phyloP scores from a whole-genome alignment of 2,329 filamentous ascomycete species.

The Grosmannia clavigera region DNA sequence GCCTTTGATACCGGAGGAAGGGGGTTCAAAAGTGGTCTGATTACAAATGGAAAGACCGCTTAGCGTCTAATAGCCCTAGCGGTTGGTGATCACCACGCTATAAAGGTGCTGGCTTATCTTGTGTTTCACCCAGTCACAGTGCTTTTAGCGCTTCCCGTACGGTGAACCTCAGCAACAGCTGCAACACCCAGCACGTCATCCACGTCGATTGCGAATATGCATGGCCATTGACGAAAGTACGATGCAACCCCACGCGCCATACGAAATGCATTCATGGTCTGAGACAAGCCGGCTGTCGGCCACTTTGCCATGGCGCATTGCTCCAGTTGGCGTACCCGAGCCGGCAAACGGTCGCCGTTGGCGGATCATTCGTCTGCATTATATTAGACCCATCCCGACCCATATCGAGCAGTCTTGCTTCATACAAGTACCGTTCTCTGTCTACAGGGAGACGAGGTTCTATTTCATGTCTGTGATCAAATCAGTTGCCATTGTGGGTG shows the following conservation, averaged over 20 bases:
- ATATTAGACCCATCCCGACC: not conserved
- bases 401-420: not conserved
- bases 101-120: not conserved
- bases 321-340: not conserved
- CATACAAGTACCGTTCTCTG: not conserved
- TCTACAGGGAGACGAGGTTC: not conserved
- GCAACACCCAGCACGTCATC: not conserved
- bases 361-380: not conserved
- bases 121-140: not conserved
- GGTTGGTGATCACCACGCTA: not conserved
- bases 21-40: not conserved
- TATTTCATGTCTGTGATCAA: constrained; percentile 6
- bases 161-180: not conserved
- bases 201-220: not conserved
- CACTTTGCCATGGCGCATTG: not conserved
- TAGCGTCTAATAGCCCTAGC: not conserved
- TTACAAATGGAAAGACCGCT: not conserved
- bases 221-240: not conserved
- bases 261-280: not conserved
- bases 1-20: not conserved
- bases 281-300: not conserved
- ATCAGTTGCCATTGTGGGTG: constrained; percentile 11
- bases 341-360: not conserved
- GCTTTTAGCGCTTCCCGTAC: not conserved
- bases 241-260: not conserved